These are phyloP conservation scores for Hamamelis virginiana DNA, from an alignment of 164 flowering plant species.

Conservation along the genomic window DNA sequence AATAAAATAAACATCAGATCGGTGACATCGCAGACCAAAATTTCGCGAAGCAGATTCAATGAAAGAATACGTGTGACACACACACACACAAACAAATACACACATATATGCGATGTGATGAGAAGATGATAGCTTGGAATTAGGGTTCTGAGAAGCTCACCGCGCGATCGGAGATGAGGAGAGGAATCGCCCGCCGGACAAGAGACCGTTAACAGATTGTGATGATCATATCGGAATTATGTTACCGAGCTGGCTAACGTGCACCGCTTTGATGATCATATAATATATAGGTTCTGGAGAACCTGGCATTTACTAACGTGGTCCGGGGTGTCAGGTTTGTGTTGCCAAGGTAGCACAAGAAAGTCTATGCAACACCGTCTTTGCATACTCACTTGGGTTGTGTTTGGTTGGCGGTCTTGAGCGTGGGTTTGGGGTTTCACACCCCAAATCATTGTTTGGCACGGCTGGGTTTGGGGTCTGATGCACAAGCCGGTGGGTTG, in stretches of 20 bases:
- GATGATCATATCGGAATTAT: background rate
- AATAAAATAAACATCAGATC: background rate
- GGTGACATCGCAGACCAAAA: background rate
- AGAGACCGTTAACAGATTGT: background rate
- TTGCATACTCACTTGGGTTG: no score
- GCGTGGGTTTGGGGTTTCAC: no score
- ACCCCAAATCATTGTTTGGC: no score
- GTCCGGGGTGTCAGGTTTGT: no score
- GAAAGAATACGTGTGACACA: background rate
- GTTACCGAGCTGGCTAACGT: background rate
- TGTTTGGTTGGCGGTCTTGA: no score
- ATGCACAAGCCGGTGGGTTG: no score
- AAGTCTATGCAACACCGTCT: no score
- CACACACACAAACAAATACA: no score
- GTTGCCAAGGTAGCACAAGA: no score
- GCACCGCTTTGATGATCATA: background rate
- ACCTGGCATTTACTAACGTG: no score
- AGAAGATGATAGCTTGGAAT: background rate
- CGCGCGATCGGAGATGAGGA: constrained; percentile 11
- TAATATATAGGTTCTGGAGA: no score
- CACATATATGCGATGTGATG: background rate
- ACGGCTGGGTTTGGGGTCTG: no score
- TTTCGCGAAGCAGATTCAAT: background rate
- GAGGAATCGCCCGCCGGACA: background rate
- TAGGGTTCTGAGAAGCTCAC: background rate